Base-by-base conservation (phyloP, 2,329 filamentous ascomycete genomes). In the Epichloe festucae region DNA sequence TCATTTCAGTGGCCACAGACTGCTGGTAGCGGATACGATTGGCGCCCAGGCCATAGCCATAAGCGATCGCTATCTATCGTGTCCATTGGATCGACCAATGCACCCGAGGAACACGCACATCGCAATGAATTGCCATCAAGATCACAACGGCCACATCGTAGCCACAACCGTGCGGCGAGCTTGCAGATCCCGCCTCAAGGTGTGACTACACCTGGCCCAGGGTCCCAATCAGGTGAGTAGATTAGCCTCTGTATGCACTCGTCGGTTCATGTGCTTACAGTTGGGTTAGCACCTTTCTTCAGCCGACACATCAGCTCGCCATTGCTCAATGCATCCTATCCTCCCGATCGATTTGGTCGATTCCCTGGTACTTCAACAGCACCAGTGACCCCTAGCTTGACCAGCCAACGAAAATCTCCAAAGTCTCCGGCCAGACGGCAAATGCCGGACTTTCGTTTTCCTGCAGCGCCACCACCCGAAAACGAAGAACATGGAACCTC, bases 31-130 rank as follows among this genome's bases (percentile, higher is more conserved):
- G 58, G 59, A 55, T 52, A 56, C 53, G 63, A 68, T 46, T 57
- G 63, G 52, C 59, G 62, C 19, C 56, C 64, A 21, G 72, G 75
- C n/a, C 79, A 84, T 60, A 71, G 74, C 50, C 87, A 90, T 60
- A 82, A 84, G 64, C 76, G 86, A 59, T 91, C 87, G 3, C 76
- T 93, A 34, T 93, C 87, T 17, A 91, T 93, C 56, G 81, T 91
- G 45, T 91, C 87, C 10, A 79, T 91, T 59, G 84, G 83, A 11
- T 79, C 79, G 19, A 69, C 70, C 39, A 71, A 69, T 34, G 67
- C 70, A 19, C 67, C 73, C 41, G 76, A 77, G 21, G 76, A 77
- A 43, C 68, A 73, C 43, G 58, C 60, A 19, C 67, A 70, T 47
- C 66, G 65, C 52, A 72, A 71, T 55, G 72, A 76, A 31, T 58